These are phyloP conservation scores for Telopea speciosissima DNA, from an alignment of 177 flowering plant species.

Conservation along the genomic window DNA sequence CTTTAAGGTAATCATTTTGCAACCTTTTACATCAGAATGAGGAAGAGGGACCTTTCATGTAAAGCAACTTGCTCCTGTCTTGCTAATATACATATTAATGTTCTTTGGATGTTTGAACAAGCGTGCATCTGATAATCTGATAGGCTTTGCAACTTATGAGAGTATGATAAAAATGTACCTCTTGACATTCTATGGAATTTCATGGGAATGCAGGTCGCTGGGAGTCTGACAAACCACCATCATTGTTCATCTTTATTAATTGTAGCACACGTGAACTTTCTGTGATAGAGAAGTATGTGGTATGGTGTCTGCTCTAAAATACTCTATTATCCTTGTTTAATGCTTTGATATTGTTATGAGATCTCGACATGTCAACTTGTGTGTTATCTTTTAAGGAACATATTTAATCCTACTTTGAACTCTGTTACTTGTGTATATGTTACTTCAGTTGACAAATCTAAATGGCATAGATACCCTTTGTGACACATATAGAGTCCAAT, in stretches of 20 bases:
- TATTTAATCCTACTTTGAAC: no score
- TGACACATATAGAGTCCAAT: no score
- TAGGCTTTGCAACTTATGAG: not conserved
- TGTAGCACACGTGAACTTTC: conserved; percentile 89
- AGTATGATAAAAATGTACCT: not conserved
- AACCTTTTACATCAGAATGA: no score
- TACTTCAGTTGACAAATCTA: not conserved
- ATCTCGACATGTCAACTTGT: not conserved
- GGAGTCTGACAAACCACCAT: conserved; percentile 72
- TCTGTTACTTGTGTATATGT: no score
- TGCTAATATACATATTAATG: no score
- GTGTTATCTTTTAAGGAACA: not conserved
- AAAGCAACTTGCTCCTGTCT: no score
- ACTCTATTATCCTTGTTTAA: not conserved
- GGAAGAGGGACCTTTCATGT: no score
- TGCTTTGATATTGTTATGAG: conserved; percentile 7
- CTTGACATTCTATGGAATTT: conserved; percentile 5
- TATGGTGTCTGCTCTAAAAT: conserved; percentile 32
- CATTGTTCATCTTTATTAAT: conserved; percentile 72
- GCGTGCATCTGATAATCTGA: not conserved
- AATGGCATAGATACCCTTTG: no score
- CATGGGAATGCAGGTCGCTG: conserved; percentile 54
- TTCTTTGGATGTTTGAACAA: no score
- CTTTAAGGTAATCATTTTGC: no score
- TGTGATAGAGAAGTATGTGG: conserved; percentile 88